These are phyloP conservation scores for Jacaranda copaia DNA, from an alignment of 257 asterid genomes.

Conservation along the genomic window DNA sequence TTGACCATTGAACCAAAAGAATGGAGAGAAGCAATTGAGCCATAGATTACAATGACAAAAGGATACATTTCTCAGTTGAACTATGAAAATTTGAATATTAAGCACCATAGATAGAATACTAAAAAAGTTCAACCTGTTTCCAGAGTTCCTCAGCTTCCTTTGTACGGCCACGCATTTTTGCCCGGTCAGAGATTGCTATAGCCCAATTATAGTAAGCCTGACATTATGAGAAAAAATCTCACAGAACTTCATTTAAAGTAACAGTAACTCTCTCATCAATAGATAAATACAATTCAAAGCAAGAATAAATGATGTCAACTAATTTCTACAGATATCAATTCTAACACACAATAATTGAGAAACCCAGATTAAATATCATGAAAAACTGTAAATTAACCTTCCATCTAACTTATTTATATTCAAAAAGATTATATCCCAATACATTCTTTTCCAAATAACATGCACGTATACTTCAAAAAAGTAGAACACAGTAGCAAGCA, in stretches of 20 bases:
- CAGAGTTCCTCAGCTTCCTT: slow-evolving; percentile 99
- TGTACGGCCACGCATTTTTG: slow-evolving; percentile 99
- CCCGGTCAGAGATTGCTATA: slow-evolving; percentile 98
- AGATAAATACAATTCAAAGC: background rate
- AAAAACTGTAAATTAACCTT: slow-evolving; percentile 26
- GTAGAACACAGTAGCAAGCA: slow-evolving; percentile 27
- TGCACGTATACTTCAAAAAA: slow-evolving; percentile 16
- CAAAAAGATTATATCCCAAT: slow-evolving; percentile 2
- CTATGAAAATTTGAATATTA: slow-evolving; percentile 16
- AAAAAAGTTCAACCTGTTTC: slow-evolving; percentile 73
- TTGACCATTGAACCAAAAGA: slow-evolving; percentile 19
- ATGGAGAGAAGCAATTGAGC: slow-evolving; percentile 21
- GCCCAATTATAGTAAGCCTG: slow-evolving; percentile 99
- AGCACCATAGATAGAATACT: slow-evolving; percentile 16
- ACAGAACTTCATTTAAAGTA: slow-evolving; percentile 18
- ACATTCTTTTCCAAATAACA: background rate
- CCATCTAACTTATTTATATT: slow-evolving; percentile 29
- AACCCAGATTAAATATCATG: slow-evolving; percentile 21
- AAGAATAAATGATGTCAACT: background rate
- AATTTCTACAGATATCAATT: slow-evolving; percentile 13
- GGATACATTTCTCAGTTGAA: slow-evolving; percentile 16
- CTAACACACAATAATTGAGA: background rate
- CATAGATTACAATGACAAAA: slow-evolving; percentile 21
- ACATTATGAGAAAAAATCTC: slow-evolving; percentile 23
- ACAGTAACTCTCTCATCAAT: slow-evolving; percentile 13